Evolutionary conservation across 768 basidiomycete species (phyloP), one percentile per base, ranked within the genome.

Genomic region (Amanita phalloides): DNA sequence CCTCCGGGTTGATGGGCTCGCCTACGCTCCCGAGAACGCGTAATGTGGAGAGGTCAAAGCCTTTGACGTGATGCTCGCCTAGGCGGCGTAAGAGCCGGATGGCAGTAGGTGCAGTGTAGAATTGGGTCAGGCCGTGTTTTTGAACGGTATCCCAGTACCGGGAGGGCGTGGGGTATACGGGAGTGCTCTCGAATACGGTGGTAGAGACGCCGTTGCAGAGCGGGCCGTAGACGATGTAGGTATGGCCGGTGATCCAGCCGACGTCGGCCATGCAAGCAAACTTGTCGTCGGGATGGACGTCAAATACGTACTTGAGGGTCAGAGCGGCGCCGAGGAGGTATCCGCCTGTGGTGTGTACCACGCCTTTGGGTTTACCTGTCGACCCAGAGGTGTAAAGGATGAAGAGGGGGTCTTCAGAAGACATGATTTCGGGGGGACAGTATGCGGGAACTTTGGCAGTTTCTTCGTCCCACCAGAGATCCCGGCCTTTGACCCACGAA

Each of bases 221-320:
- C 2, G 95, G 95, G 11, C 95, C 95, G 67, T 97, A 97, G 57
- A 97, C 77, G 62, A 98, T 97, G 71, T 97, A 90, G 70, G 88
- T 89, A 70, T 96, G 92, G 14, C 94, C 94, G 2, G 95, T 98
- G 71, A 98, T 95, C 95, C 95, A 98, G 60, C 95, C 95, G 48
- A 99, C 78, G 63, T 99, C 95, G 53, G 95, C 95, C 94, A 97
- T 93, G 74, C 95, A 98, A 1, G 85, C 96, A 66, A 94, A 97
- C 58, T 77, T 83, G 71, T 97, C 95, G 54, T 89, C 92, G n/a
- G 86, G 83, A 67, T 99, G 95, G 20, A 97, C 81, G 65, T 99
- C 95, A 63, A 97, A 99, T 56, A 96, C 90, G 66, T 95, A 97
- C 71, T 97, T 96, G 66, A 96, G 82, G 23, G 95, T 94, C 54